A percentile compares a stretch with the other conserved stretches of the same genome.
phyloP scores from a whole-genome alignment of 2,329 filamentous ascomycete species.

The Beauveria brongniartii region DNA sequence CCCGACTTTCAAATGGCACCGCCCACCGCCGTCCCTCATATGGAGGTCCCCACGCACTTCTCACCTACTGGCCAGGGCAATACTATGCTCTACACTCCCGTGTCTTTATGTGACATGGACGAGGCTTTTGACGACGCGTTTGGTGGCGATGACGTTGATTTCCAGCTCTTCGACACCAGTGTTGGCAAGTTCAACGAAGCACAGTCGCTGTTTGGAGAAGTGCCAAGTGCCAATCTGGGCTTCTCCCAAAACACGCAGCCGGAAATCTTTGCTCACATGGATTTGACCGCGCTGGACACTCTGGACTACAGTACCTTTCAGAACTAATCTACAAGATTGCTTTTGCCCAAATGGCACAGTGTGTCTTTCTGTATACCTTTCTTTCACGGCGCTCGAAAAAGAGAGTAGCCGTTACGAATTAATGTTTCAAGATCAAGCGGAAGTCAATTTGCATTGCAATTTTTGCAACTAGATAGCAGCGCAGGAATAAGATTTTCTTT shows the following conservation, averaged over 20 bases:
- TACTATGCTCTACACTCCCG: constrained; percentile 60
- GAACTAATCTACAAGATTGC: constrained; percentile 4
- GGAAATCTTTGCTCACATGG: constrained; percentile 38
- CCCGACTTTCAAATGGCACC: constrained; percentile 24
- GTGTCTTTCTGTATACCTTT: constrained; percentile 6
- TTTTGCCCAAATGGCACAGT: neutral
- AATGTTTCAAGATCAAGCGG: constrained; percentile 5
- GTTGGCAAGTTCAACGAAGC: constrained; percentile 30
- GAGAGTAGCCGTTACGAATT: constrained; percentile 3
- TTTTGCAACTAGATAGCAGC: constrained; percentile 7
- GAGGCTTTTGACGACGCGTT: constrained; percentile 54
- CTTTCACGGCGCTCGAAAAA: neutral
- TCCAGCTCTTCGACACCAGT: constrained; percentile 49
- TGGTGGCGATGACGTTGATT: constrained; percentile 47
- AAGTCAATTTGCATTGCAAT: neutral
- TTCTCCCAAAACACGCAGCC: constrained; percentile 46
- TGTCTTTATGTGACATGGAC: constrained; percentile 52
- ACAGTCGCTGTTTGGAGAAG: constrained; percentile 40
- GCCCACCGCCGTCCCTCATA: constrained; percentile 12
- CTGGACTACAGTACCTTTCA: constrained; percentile 20
- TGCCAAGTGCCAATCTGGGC: constrained; percentile 42
- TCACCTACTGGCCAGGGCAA: constrained; percentile 63
- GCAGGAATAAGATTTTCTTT: neutral
- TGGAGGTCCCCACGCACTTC: constrained; percentile 41
- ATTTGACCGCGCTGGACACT: constrained; percentile 27